Evolutionary conservation across 176 grass and related monocot species (phyloP).

Genomic region (Hsuehochloa calcarea): DNA sequence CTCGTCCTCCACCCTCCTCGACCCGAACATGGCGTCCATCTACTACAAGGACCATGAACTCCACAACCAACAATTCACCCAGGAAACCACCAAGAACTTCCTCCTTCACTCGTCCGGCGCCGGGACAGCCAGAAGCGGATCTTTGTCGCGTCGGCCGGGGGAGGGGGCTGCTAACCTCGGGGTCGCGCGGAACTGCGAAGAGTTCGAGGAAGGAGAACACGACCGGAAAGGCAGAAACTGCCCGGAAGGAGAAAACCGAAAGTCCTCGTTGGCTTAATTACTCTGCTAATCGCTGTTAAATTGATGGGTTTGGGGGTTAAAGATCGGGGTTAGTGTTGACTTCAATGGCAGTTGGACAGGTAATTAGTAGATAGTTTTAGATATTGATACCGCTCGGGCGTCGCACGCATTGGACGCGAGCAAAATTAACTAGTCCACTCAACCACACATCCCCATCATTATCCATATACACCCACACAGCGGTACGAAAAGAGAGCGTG

Average conservation of each 20-base stretch:
- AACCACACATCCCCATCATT: too few species aligned
- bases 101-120: slow-evolving; percentile 10
- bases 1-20: slow-evolving; percentile 67
- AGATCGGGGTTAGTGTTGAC: neutral
- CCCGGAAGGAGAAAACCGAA: neutral
- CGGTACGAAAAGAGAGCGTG: too few species aligned
- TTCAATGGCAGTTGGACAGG: neutral
- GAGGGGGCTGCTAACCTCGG: neutral
- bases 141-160: neutral
- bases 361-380: neutral
- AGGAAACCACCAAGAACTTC: neutral
- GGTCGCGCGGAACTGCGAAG: neutral
- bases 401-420: too few species aligned
- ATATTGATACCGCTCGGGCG: too few species aligned
- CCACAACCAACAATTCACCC: slow-evolving; percentile 8
- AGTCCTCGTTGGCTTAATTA: neutral
- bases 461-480: too few species aligned
- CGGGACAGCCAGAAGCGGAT: neutral
- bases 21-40: slow-evolving; percentile 62
- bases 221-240: neutral
- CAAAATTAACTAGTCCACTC: too few species aligned
- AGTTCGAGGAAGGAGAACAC: neutral
- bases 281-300: neutral
- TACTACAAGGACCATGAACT: slow-evolving; percentile 17
- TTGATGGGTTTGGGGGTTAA: neutral